Evolutionary conservation across 2,329 filamentous ascomycete species (phyloP).

Genomic region (Ophiostoma montium): DNA sequence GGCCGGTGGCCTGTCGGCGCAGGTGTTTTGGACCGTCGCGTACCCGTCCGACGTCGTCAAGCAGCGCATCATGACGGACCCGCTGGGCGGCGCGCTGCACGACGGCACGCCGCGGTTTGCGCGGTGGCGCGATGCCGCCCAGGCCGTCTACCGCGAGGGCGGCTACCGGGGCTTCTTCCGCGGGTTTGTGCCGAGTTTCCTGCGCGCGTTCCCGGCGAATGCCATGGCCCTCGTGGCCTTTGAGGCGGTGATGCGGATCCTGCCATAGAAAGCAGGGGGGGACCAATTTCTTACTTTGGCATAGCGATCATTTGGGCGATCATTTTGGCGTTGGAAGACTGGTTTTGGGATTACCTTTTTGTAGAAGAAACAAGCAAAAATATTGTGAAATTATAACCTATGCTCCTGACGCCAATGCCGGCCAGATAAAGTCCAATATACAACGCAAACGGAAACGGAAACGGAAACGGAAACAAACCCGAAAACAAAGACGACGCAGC

Average conservation of each 20-base stretch:
- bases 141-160: constrained; percentile 58
- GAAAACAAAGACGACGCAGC: not conserved
- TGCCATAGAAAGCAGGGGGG: constrained; percentile 24
- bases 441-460: no score
- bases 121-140: constrained; percentile 68
- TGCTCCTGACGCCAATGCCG: no score
- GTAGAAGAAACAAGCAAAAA: no score
- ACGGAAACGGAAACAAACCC: not conserved
- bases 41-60: constrained; percentile 92
- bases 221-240: constrained; percentile 87
- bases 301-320: no score
- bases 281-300: no score
- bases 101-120: constrained; percentile 56
- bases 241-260: constrained; percentile 70
- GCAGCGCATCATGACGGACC: constrained; percentile 94
- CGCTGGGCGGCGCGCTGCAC: constrained; percentile 54
- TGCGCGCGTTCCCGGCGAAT: constrained; percentile 91
- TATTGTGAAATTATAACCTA: no score
- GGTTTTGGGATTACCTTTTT: no score
- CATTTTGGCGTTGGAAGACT: no score
- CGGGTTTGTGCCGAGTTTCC: constrained; percentile 84
- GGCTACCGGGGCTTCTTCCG: constrained; percentile 80
- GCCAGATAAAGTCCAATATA: no score
- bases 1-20: constrained; percentile 85
- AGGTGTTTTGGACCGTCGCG: constrained; percentile 86